Evolutionary conservation across 768 basidiomycete genomes (phyloP), one percentile per base, ranked within the genome.

Genomic region (Tricholoma bakamatsutake): DNA sequence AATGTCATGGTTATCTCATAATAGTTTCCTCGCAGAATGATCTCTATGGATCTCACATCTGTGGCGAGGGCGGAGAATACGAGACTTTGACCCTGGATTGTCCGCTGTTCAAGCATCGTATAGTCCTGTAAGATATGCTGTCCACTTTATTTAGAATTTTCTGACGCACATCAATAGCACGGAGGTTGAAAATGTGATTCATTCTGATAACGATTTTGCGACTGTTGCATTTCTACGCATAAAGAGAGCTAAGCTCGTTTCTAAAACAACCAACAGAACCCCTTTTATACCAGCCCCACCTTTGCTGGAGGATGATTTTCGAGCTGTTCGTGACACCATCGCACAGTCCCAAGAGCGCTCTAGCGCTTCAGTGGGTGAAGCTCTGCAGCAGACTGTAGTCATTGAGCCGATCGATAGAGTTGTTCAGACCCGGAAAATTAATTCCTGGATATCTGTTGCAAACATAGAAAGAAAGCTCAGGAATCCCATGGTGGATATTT

Each of bases 21-120:
- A 48, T 13, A 17, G 46, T 18, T n/a, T 50, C 21, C 33, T 17
- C 34, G 2, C 60, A 93, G 92, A 92, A 95, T 66, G 65, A 71
- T 9, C 70, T 83, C 27, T 99, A 93, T 63, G 94, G 94, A 4
- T 86, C 88, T 0, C 97, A 99, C 66, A 80, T 96, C 1, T 98
- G 96, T 59, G 97, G 97, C 9, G 97, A 99, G 72, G 97, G 97
- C 1, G 97, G 97, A 2, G 97, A 99, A 72, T 99, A 98, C 69
- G 97, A 99, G 67, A 91, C 88, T 0, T 74, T 98, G 55, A 98
- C 96, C 1, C 73, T 94, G 11, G 91, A 97, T 61, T 90, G 88
- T 58, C 91, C 95, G 0, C 65, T 96, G 11, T 98, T 95, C 80
- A 90, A 91, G 61, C 78, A 79, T 37, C 76, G 80, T 9, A 87